Percentiles rank a stretch among this genome's conserved stretches.
Evolutionary conservation across 2,329 filamentous ascomycete genomes (phyloP).

Genomic region (Myriosclerotinia curreyana): DNA sequence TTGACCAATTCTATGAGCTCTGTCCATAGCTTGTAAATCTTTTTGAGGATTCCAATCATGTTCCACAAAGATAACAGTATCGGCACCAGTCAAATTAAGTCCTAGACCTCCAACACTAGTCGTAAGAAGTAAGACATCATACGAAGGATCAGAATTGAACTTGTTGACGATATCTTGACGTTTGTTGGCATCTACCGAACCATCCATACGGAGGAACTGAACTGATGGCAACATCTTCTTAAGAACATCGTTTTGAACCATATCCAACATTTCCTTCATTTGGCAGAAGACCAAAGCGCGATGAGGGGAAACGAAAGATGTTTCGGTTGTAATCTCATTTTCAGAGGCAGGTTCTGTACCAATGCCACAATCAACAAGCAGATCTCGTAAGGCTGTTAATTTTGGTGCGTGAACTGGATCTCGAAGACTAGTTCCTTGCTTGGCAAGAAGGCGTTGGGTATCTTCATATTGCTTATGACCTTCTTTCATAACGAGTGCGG

Average conservation of each 20-base stretch:
- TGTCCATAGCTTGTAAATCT: conserved; percentile 98
- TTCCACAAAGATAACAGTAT: conserved; percentile 98
- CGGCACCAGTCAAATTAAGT: conserved; percentile 91
- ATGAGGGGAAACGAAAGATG: conserved; percentile 88
- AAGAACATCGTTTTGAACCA: conserved; percentile 92
- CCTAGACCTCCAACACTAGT: conserved; percentile 94
- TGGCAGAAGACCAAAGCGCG: conserved; percentile 97
- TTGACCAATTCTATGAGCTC: conserved; percentile 95
- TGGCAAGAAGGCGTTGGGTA: conserved; percentile 75
- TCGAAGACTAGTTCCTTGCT: conserved; percentile 76
- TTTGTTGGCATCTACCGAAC: conserved; percentile 85
- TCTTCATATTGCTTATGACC: conserved; percentile 87
- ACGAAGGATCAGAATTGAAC: conserved; percentile 96
- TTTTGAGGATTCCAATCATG: conserved; percentile 99
- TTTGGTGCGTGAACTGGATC: conserved; percentile 91
- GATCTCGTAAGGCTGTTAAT: conserved; percentile 80
- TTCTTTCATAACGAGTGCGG: conserved; percentile 92
- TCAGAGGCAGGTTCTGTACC: conserved; percentile 60
- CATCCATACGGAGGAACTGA: conserved; percentile 91
- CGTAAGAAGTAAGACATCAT: conserved; percentile 89
- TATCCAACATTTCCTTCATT: conserved; percentile 99
- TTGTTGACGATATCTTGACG: conserved; percentile 98
- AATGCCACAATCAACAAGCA: conserved; percentile 98
- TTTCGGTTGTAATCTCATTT: conserved; percentile 54
- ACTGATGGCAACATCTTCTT: conserved; percentile 88